These are phyloP conservation scores for Chalciporus piperatoides DNA, from an alignment of 1,284 basidiomycete genomes.

Conservation along the genomic window DNA sequence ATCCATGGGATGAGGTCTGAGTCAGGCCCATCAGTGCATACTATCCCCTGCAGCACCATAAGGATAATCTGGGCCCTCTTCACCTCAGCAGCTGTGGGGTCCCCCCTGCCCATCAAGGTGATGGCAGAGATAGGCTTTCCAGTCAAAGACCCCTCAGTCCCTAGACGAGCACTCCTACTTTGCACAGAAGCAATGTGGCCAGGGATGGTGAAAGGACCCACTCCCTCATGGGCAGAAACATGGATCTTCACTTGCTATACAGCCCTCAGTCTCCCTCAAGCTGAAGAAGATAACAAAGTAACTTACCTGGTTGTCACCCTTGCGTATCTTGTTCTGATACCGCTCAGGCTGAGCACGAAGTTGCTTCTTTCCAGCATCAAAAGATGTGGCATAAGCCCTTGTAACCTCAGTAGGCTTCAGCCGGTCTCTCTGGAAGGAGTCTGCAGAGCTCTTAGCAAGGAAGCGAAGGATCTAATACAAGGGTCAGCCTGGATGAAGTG, in stretches of 20 bases:
- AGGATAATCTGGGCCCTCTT: constrained; percentile 44
- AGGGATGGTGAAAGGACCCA: constrained; percentile 21
- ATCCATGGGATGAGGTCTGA: constrained; percentile 59
- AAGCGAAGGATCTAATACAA: constrained; percentile 34
- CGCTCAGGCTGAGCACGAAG: constrained; percentile 34
- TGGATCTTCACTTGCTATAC: constrained; percentile 17
- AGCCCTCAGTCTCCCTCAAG: background rate
- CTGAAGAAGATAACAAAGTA: background rate
- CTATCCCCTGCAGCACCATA: constrained; percentile 46
- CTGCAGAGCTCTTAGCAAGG: constrained; percentile 47
- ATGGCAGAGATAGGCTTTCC: constrained; percentile 34
- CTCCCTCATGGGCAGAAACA: constrained; percentile 12
- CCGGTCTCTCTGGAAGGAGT: constrained; percentile 46
- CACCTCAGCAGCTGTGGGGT: constrained; percentile 50
- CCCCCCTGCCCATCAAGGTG: constrained; percentile 47
- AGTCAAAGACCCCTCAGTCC: constrained; percentile 17
- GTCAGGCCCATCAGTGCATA: constrained; percentile 31
- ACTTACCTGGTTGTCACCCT: constrained; percentile 28
- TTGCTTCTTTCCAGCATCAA: constrained; percentile 21
- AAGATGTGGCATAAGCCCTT: constrained; percentile 36
- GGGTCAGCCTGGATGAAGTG: constrained; percentile 1
- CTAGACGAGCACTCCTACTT: constrained; percentile 12
- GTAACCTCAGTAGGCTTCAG: constrained; percentile 41
- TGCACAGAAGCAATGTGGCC: constrained; percentile 8
- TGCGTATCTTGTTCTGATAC: constrained; percentile 43